Evolutionary conservation across 148 eudicot species (phyloP).

Genomic region (Pharnaceum exiguum): DNA sequence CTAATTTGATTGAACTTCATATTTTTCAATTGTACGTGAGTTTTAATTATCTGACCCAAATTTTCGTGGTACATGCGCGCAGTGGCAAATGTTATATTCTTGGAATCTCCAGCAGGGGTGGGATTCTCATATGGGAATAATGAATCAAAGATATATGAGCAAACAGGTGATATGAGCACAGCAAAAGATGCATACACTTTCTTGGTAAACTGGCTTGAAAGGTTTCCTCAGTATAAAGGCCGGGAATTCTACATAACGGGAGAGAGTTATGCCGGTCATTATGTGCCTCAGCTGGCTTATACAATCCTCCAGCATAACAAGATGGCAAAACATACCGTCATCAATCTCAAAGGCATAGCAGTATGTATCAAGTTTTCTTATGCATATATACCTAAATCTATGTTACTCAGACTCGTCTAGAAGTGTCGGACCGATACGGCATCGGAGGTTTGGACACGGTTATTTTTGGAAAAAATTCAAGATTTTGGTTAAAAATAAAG

Average conservation of each 20-base stretch:
- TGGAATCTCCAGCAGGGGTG: slow-evolving; percentile 65
- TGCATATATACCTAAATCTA: not conserved
- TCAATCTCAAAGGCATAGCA: slow-evolving; percentile 44
- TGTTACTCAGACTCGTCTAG: too few species aligned
- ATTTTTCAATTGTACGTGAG: too few species aligned
- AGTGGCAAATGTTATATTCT: slow-evolving; percentile 60
- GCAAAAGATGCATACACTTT: slow-evolving; percentile 49
- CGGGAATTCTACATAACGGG: slow-evolving; percentile 46
- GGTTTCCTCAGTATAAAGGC: slow-evolving; percentile 51
- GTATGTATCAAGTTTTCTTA: slow-evolving; percentile 18
- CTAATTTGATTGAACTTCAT: too few species aligned
- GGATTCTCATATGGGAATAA: slow-evolving; percentile 51
- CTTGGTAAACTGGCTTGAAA: slow-evolving; percentile 50
- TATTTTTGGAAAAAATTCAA: too few species aligned
- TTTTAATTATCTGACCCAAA: too few species aligned
- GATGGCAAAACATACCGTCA: slow-evolving; percentile 6
- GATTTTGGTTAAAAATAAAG: too few species aligned
- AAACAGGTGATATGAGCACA: slow-evolving; percentile 38
- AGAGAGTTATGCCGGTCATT: slow-evolving; percentile 62
- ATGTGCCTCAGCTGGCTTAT: slow-evolving; percentile 51
- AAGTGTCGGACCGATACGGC: too few species aligned
- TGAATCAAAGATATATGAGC: slow-evolving; percentile 22
- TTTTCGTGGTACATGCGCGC: too few species aligned
- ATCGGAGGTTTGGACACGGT: too few species aligned
- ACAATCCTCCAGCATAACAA: slow-evolving; percentile 34